phyloP scores from a whole-genome alignment of 331 rosid species.

The Quercus lobata region DNA sequence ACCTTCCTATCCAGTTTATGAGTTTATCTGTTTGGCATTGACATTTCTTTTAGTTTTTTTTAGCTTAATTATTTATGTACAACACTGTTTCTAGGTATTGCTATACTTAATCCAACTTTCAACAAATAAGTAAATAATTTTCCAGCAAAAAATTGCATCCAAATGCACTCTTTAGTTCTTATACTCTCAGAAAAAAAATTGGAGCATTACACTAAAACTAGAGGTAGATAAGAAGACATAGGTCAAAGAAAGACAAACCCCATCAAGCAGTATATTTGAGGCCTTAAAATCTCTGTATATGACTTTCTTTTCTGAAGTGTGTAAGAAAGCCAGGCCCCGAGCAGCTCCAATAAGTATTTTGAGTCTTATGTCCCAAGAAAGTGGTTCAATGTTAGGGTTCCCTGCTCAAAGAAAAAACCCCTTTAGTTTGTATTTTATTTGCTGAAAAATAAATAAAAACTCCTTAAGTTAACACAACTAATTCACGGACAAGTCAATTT shows the following conservation, averaged over 20 bases:
- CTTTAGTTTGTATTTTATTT: neutral
- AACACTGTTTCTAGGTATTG: no score
- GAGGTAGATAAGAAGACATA: neutral
- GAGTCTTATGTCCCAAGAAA: conserved; percentile 71
- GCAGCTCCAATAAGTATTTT: conserved; percentile 86
- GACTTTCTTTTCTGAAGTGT: conserved; percentile 61
- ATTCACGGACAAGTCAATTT: neutral
- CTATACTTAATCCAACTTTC: no score
- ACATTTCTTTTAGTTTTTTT: no score
- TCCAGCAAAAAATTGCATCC: no score
- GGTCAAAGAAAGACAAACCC: conserved; percentile 39
- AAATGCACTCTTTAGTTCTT: neutral
- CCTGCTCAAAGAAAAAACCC: conserved; percentile 33
- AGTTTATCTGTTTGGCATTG: no score
- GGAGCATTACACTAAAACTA: neutral
- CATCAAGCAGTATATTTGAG: conserved; percentile 90
- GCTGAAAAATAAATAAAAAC: neutral
- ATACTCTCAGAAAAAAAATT: neutral
- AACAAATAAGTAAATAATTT: no score
- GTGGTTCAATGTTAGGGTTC: conserved; percentile 37
- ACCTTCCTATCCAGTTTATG: neutral
- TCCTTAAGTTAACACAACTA: conserved; percentile 4
- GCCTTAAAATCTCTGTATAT: conserved; percentile 93
- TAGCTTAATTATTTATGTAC: no score
- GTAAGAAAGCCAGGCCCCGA: conserved; percentile 78